Conservation (phyloP, 2,329 filamentous ascomycete species). For the Fonsecaea pedrosoi region DNA sequence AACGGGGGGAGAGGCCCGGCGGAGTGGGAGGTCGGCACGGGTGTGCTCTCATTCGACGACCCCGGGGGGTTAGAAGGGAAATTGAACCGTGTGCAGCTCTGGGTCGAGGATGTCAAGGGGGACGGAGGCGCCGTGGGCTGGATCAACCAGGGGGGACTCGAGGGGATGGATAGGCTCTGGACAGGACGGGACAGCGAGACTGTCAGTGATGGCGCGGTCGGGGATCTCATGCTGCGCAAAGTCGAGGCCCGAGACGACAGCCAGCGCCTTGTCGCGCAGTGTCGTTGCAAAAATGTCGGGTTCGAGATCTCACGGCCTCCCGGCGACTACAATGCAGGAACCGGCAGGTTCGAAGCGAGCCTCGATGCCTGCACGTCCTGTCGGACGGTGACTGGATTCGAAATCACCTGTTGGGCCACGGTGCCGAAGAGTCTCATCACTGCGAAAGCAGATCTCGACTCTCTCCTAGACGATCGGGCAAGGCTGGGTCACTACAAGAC, state of each 20-base stretch:
- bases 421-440: constrained; percentile 20
- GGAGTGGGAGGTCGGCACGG: constrained; percentile 36
- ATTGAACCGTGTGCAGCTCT: constrained; percentile 35
- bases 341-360: constrained; percentile 21
- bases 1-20: constrained; percentile 3
- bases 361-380: constrained; percentile 33
- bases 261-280: constrained; percentile 20
- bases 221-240: constrained; percentile 13
- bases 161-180: constrained; percentile 30
- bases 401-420: constrained; percentile 32
- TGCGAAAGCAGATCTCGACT: background rate
- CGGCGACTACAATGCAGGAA: constrained; percentile 13
- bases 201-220: constrained; percentile 25
- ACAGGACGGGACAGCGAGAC: constrained; percentile 26
- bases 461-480: constrained; percentile 19
- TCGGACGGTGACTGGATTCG: constrained; percentile 32
- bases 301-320: constrained; percentile 23
- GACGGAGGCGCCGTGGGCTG: constrained; percentile 36
- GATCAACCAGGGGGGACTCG: constrained; percentile 32
- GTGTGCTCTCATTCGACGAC: constrained; percentile 24
- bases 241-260: background rate
- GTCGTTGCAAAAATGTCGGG: constrained; percentile 25
- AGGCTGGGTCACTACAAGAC: constrained; percentile 32
- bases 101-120: constrained; percentile 33
- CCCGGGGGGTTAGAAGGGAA: constrained; percentile 20